Conservation (phyloP, 768 basidiomycete species). For the Leccinum subgranulosum region DNA sequence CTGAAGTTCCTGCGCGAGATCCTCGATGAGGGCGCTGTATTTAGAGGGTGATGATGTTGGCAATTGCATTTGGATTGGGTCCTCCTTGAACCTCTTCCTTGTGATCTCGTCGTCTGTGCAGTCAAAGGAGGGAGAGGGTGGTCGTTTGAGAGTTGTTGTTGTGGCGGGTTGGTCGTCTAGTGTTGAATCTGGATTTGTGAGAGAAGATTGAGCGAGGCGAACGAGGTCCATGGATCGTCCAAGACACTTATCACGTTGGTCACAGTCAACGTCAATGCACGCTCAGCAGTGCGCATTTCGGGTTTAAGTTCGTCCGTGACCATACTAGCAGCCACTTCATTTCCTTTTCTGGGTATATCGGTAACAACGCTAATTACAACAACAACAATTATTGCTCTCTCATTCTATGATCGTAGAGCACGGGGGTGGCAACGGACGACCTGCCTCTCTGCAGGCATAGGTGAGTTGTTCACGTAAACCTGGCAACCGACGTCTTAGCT, state of each 20-base stretch:
- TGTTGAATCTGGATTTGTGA: neutral
- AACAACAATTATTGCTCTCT: too few species aligned
- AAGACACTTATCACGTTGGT: constrained; percentile 15
- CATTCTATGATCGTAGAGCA: constrained; percentile 7
- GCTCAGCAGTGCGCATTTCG: constrained; percentile 13
- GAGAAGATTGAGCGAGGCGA: neutral
- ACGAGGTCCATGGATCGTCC: constrained; percentile 17
- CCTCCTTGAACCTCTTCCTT: constrained; percentile 62
- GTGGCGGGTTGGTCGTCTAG: constrained; percentile 16
- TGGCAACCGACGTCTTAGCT: constrained; percentile 49
- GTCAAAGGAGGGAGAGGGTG: constrained; percentile 59
- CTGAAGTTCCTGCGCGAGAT: constrained; percentile 71
- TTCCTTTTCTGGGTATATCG: constrained; percentile 20
- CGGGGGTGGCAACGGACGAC: constrained; percentile 42
- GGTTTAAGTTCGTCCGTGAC: constrained; percentile 21
- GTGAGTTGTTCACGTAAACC: constrained; percentile 44
- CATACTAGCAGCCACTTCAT: constrained; percentile 23
- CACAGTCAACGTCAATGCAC: constrained; percentile 19
- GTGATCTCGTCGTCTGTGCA: constrained; percentile 42
- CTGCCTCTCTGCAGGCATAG: constrained; percentile 46
- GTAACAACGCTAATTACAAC: constrained; percentile 4
- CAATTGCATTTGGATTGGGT: constrained; percentile 14
- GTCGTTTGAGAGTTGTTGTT: constrained; percentile 48
- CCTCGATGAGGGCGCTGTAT: constrained; percentile 45
- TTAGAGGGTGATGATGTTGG: constrained; percentile 20